phyloP scores from a whole-genome alignment of 148 eudicot genomes.

The Selenicereus undatus region DNA sequence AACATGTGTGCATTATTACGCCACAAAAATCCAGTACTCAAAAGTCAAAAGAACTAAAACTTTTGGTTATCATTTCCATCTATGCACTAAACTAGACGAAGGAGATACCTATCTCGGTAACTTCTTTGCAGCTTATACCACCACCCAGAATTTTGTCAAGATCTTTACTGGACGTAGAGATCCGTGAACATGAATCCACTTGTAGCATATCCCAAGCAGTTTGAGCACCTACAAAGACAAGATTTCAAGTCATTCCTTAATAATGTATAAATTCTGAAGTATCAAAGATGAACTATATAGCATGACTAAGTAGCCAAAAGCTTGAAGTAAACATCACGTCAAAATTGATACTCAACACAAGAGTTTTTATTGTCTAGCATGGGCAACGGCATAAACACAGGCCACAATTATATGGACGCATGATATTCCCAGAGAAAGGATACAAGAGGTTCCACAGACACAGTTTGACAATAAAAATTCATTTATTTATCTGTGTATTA shows the following conservation, averaged over 20 bases:
- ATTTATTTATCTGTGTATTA: too few relatives aligned
- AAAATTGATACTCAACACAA: not conserved
- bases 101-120: constrained; percentile 85
- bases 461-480: too few relatives aligned
- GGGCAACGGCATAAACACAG: too few relatives aligned
- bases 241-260: not conserved
- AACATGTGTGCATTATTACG: not conserved
- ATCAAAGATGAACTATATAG: not conserved
- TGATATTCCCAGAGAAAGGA: too few relatives aligned
- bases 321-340: constrained; percentile 3
- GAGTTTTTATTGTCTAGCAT: not conserved
- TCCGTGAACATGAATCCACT: constrained; percentile 48
- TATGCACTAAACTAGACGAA: not conserved
- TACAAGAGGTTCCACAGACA: too few relatives aligned
- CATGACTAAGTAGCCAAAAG: not conserved
- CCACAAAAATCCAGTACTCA: not conserved
- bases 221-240: constrained; percentile 59
- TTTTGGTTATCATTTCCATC: constrained; percentile 1
- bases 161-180: constrained; percentile 83
- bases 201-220: constrained; percentile 91
- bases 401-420: too few relatives aligned
- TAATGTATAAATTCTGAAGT: constrained; percentile 2
- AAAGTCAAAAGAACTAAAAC: not conserved
- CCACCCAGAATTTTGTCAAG: constrained; percentile 84
- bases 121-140: constrained; percentile 88